These are phyloP conservation scores for Pichia sporocuriosa DNA, from an alignment of 805 yeast species.

Conservation along the genomic window DNA sequence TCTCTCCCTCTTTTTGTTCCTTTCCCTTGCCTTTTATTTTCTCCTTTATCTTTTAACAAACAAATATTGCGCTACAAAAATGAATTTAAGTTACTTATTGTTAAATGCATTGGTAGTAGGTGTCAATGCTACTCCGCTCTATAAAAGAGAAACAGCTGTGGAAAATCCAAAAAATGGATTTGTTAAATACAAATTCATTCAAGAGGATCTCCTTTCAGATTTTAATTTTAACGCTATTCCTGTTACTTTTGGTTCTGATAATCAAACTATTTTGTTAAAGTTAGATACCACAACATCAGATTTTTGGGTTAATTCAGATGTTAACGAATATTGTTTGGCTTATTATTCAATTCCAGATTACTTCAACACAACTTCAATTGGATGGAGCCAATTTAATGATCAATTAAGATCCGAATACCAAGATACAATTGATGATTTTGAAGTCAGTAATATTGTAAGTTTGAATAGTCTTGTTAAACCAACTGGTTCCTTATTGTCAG, in stretches of 20 bases:
- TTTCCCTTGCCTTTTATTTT: too few species aligned
- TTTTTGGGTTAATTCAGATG: constrained; percentile 44
- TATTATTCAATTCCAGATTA: constrained; percentile 7
- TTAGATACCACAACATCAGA: constrained; percentile 66
- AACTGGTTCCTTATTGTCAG: not conserved
- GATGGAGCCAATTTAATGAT: constrained; percentile 5
- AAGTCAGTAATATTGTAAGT: constrained; percentile 1
- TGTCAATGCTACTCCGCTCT: not conserved
- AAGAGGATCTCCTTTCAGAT: not conserved
- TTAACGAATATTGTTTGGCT: constrained; percentile 13
- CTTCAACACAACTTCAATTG: not conserved
- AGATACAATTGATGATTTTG: constrained; percentile 6
- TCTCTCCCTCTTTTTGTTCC: too few species aligned
- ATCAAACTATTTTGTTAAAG: constrained; percentile 43
- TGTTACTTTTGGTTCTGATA: constrained; percentile 45
- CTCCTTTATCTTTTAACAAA: too few species aligned
- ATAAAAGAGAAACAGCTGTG: too few species aligned
- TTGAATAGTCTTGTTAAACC: not conserved
- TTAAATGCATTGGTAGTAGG: too few species aligned
- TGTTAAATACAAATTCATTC: not conserved
- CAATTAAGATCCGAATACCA: constrained; percentile 2
- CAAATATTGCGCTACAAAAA: too few species aligned
- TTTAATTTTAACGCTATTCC: constrained; percentile 31
- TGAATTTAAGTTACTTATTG: too few species aligned
- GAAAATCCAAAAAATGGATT: not conserved